Conservation (phyloP, 129 eudicot species). For the Cynara cardunculus region DNA sequence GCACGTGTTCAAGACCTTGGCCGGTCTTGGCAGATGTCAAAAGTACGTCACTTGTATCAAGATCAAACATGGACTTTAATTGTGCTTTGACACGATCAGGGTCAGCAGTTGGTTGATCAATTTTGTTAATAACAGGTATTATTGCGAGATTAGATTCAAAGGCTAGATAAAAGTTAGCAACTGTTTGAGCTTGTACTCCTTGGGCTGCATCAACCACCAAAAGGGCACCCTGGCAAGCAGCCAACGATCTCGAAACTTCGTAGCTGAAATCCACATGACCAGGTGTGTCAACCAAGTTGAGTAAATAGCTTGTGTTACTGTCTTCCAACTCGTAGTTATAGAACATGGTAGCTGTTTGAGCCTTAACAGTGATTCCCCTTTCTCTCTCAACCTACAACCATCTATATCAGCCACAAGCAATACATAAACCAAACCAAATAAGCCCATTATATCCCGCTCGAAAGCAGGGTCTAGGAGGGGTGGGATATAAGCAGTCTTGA, state of each 20-base stretch:
- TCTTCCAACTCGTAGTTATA: constrained; percentile 42
- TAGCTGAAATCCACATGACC: constrained; percentile 99
- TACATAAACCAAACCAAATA: neutral
- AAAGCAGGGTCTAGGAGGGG: neutral
- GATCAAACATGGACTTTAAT: constrained; percentile 87
- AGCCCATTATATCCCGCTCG: neutral
- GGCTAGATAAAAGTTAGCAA: constrained; percentile 91
- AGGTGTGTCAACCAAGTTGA: constrained; percentile 89
- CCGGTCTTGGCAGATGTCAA: constrained; percentile 96
- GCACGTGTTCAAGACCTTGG: constrained; percentile 84
- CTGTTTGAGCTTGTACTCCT: constrained; percentile 99
- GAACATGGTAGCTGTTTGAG: constrained; percentile 99
- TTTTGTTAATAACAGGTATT: constrained; percentile 88
- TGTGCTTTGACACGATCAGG: constrained; percentile 93
- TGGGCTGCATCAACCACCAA: constrained; percentile 97
- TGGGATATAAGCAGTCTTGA: neutral
- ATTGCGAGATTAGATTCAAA: constrained; percentile 80
- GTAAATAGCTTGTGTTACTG: constrained; percentile 48
- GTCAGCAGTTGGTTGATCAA: constrained; percentile 97
- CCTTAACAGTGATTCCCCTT: constrained; percentile 96
- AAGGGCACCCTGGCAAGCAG: constrained; percentile 98
- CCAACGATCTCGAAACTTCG: constrained; percentile 94
- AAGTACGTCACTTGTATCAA: constrained; percentile 72
- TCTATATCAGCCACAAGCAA: neutral
- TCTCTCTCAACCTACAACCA: constrained; percentile 85